Conservation (phyloP, 345 rosid species). For the Viola odorata region DNA sequence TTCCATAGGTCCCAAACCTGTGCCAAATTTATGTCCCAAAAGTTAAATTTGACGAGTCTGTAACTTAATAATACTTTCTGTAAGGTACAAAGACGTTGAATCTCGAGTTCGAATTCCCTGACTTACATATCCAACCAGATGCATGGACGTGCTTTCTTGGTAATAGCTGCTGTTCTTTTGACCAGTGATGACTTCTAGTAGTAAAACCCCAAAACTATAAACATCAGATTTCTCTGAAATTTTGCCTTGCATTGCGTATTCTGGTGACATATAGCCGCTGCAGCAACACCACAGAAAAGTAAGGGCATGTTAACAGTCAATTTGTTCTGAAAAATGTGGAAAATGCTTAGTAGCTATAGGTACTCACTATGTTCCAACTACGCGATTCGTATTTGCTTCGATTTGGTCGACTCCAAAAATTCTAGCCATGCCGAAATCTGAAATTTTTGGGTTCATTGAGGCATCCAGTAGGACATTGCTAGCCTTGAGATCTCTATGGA, state of each 20-base stretch:
- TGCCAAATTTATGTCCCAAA: background rate
- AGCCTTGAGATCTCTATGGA: slow-evolving; percentile 27
- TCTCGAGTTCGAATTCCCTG: too few species aligned
- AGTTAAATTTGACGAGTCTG: background rate
- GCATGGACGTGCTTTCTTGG: slow-evolving; percentile 14
- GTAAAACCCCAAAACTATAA: slow-evolving; percentile 23
- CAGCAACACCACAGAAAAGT: background rate
- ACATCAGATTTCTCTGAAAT: slow-evolving; percentile 29
- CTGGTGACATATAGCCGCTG: slow-evolving; percentile 33
- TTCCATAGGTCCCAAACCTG: slow-evolving; percentile 54
- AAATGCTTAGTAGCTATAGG: background rate
- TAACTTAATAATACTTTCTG: background rate
- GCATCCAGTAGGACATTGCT: slow-evolving; percentile 19
- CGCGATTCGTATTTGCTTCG: slow-evolving; percentile 24
- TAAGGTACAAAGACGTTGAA: too few species aligned
- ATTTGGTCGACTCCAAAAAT: slow-evolving; percentile 19
- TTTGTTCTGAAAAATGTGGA: background rate
- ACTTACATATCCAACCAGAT: slow-evolving; percentile 59
- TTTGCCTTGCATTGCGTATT: slow-evolving; percentile 28
- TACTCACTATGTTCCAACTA: slow-evolving; percentile 29
- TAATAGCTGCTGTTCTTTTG: slow-evolving; percentile 22
- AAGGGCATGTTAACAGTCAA: background rate
- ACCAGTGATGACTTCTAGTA: slow-evolving; percentile 13
- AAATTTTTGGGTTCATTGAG: slow-evolving; percentile 22
- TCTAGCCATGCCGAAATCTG: slow-evolving; percentile 33